A percentile compares a stretch with the other conserved stretches of the same genome.
phyloP scores from a whole-genome alignment of 2,329 filamentous ascomycete species.

The Magnaporthiopsis incrustans region DNA sequence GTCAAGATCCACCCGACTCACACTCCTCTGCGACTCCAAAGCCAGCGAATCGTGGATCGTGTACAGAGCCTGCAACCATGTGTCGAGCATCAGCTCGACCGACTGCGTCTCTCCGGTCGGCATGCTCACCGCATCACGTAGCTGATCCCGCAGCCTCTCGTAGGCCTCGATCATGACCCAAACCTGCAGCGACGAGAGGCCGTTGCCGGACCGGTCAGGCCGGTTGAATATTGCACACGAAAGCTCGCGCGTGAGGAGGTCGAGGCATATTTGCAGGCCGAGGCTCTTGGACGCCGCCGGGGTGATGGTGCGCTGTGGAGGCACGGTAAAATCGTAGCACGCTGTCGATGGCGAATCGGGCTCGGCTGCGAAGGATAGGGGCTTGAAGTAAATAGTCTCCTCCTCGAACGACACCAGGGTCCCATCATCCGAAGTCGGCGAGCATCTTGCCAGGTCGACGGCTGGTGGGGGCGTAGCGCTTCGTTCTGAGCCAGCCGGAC shows the following conservation, averaged over 20 bases:
- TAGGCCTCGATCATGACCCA: conserved; percentile 54
- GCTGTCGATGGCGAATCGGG: neutral
- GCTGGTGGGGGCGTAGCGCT: conserved; percentile 3
- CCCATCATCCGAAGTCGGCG: conserved; percentile 34
- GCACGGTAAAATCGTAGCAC: neutral
- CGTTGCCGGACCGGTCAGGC: conserved; percentile 12
- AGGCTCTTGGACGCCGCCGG: conserved; percentile 25
- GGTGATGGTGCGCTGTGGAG: conserved; percentile 1
- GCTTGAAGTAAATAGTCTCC: conserved; percentile 39
- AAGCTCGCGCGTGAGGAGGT: conserved; percentile 42
- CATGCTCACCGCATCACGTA: conserved; percentile 22
- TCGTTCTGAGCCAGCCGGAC: conserved; percentile 6
- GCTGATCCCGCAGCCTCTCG: conserved; percentile 40
- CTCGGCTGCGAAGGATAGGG: conserved; percentile 25
- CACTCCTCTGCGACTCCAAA: conserved; percentile 8
- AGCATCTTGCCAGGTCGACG: conserved; percentile 12
- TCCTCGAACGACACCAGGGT: conserved; percentile 40
- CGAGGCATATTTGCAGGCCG: conserved; percentile 41
- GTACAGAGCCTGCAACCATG: conserved; percentile 43
- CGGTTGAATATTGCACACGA: conserved; percentile 28
- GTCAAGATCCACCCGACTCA: neutral
- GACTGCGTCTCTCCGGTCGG: conserved; percentile 21
- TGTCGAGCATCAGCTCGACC: conserved; percentile 36
- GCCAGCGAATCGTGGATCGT: conserved; percentile 34
- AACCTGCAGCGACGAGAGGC: conserved; percentile 40